These are phyloP conservation scores for Plasmodium fragile DNA, from an alignment of 169 alveolate genomes.

Conservation along the genomic window DNA sequence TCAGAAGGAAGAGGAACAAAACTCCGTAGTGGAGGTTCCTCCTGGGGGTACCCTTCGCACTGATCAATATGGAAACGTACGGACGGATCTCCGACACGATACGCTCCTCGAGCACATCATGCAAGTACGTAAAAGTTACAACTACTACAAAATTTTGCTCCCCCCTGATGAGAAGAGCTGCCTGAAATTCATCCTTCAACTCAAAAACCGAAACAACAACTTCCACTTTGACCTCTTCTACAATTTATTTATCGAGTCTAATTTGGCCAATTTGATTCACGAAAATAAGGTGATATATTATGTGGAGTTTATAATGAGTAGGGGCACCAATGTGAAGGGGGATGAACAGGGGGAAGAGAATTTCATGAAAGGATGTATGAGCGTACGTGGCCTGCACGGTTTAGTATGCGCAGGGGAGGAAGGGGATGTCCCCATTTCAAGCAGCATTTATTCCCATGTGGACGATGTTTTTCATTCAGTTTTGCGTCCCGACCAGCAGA, in stretches of 20 bases:
- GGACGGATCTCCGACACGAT: background rate
- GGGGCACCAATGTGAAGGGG: background rate
- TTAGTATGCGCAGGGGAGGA: background rate
- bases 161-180: slow-evolving; percentile 40
- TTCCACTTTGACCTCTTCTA: slow-evolving; percentile 45
- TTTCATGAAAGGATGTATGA: background rate
- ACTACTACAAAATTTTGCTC: slow-evolving; percentile 27
- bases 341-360: background rate
- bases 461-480: background rate
- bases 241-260: slow-evolving; percentile 27
- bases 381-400: background rate
- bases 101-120: slow-evolving; percentile 40
- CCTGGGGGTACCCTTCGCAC: background rate
- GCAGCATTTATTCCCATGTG: background rate
- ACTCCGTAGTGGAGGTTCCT: background rate
- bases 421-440: background rate
- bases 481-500: background rate
- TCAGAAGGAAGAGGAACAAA: background rate
- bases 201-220: background rate
- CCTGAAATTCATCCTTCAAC: slow-evolving; percentile 26
- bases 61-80: background rate
- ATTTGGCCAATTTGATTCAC: slow-evolving; percentile 19
- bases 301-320: slow-evolving; percentile 19
- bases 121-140: background rate
- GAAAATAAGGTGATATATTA: slow-evolving; percentile 59